phyloP scores from a whole-genome alignment of 2,329 filamentous ascomycete species.

The Zopfia rhizophila region DNA sequence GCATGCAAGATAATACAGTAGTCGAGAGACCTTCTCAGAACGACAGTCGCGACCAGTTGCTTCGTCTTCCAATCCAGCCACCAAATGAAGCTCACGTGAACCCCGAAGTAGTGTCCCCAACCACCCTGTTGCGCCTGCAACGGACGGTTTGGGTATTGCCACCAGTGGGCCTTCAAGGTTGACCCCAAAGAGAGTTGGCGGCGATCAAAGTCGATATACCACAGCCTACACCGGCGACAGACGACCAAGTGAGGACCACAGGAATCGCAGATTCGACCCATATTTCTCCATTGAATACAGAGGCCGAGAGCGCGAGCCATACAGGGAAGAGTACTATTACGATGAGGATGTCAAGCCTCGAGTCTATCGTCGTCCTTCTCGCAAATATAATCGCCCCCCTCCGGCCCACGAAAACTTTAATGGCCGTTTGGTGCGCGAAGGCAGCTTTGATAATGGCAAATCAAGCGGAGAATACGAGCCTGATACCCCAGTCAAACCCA shows the following conservation, averaged over 20 bases:
- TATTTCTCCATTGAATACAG: slow-evolving; percentile 17
- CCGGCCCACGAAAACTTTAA: slow-evolving; percentile 35
- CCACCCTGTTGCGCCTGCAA: slow-evolving; percentile 18
- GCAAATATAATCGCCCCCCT: slow-evolving; percentile 37
- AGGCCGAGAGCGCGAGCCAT: no score
- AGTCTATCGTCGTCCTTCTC: slow-evolving; percentile 33
- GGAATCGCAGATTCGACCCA: slow-evolving; percentile 19
- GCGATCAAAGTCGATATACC: slow-evolving; percentile 22
- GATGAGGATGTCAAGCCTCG: slow-evolving; percentile 39
- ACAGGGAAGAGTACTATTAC: slow-evolving; percentile 41
- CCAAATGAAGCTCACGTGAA: slow-evolving; percentile 39
- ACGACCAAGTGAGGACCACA: slow-evolving; percentile 22
- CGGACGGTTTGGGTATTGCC: slow-evolving; percentile 17
- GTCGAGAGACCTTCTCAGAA: slow-evolving; percentile 37
- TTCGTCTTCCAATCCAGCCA: slow-evolving; percentile 40
- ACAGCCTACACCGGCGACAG: slow-evolving; percentile 18
- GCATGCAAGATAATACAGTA: slow-evolving; percentile 39
- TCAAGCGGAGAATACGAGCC: slow-evolving; percentile 25
- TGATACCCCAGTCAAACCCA: slow-evolving; percentile 31
- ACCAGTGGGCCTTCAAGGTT: neutral
- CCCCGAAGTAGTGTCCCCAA: slow-evolving; percentile 25
- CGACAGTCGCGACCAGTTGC: slow-evolving; percentile 40
- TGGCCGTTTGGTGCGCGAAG: slow-evolving; percentile 18
- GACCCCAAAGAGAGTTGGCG: slow-evolving; percentile 21
- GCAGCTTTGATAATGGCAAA: slow-evolving; percentile 27